Percentiles rank a stretch among this genome's conserved stretches.
These are phyloP conservation scores for Parastagonospora avenae DNA, from an alignment of 2,329 filamentous ascomycete genomes.

Conservation along the genomic window DNA sequence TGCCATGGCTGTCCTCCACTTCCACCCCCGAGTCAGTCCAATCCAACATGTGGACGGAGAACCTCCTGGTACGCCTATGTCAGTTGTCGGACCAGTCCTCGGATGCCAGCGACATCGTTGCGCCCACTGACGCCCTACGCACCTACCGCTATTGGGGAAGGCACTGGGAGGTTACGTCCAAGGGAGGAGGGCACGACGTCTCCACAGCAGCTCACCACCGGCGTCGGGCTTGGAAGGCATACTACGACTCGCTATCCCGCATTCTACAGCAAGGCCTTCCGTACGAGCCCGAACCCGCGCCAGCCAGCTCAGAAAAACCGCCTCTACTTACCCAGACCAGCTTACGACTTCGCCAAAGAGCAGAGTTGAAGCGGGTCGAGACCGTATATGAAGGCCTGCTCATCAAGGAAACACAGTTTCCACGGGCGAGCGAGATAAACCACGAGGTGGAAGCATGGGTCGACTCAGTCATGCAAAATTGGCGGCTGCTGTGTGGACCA, in stretches of 20 bases:
- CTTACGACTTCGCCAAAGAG: constrained; percentile 59
- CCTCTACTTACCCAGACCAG: constrained; percentile 28
- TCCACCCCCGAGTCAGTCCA: constrained; percentile 61
- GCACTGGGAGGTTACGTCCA: constrained; percentile 62
- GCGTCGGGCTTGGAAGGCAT: constrained; percentile 79
- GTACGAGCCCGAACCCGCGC: constrained; percentile 56
- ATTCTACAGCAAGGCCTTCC: constrained; percentile 71
- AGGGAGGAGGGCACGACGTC: constrained; percentile 20
- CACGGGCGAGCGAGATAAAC: constrained; percentile 79
- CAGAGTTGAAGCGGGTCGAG: constrained; percentile 81
- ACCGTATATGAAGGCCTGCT: constrained; percentile 78
- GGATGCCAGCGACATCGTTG: constrained; percentile 35
- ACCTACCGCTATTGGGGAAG: constrained; percentile 68
- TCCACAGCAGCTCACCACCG: constrained; percentile 45
- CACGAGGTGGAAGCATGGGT: constrained; percentile 83
- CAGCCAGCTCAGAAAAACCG: constrained; percentile 26
- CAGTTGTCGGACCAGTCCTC: constrained; percentile 68
- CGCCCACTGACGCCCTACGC: constrained; percentile 47
- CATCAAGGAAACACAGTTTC: constrained; percentile 80
- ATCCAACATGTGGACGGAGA: constrained; percentile 77
- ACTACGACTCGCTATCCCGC: constrained; percentile 79
- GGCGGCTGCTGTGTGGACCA: constrained; percentile 78
- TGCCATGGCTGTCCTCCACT: constrained; percentile 66
- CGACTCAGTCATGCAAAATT: constrained; percentile 79
- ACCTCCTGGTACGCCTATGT: constrained; percentile 75